phyloP scores from a whole-genome alignment of 371 early-diverging fungal genomes.

The Thermomucor indicae-seudaticae region DNA sequence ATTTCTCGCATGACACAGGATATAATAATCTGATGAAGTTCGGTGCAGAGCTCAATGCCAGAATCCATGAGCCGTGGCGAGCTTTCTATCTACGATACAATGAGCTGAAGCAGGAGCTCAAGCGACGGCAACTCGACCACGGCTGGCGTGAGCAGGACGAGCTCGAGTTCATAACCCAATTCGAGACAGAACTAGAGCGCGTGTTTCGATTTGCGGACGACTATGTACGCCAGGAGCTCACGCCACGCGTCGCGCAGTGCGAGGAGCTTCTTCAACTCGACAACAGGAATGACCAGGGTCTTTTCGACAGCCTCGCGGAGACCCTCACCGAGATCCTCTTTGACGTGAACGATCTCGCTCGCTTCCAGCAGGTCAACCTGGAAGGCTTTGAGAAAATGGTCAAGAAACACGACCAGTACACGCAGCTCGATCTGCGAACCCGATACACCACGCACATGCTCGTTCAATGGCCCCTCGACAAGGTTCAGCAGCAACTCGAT shows the following conservation, averaged over 20 bases:
- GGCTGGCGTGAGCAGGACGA: conserved; percentile 67
- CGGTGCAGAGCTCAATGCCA: conserved; percentile 31
- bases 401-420: conserved; percentile 96
- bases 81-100: conserved; percentile 36
- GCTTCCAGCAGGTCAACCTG: conserved; percentile 90
- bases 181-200: conserved; percentile 83
- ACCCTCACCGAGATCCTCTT: conserved; percentile 70
- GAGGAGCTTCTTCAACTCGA: conserved; percentile 41
- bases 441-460: conserved; percentile 71
- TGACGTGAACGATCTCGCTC: conserved; percentile 86
- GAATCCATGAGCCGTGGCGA: conserved; percentile 39
- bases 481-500: conserved; percentile 76
- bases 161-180: conserved; percentile 60
- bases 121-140: conserved; percentile 26
- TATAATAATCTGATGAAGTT: too few species aligned
- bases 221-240: conserved; percentile 69
- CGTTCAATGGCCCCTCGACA: conserved; percentile 62
- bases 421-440: conserved; percentile 66
- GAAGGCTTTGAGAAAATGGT: conserved; percentile 94
- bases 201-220: conserved; percentile 76
- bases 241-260: conserved; percentile 65
- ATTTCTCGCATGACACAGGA: too few species aligned
- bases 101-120: conserved; percentile 28
- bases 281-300: too few species aligned
- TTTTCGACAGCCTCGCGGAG: conserved; percentile 57